A percentile compares a stretch with the other conserved stretches of the same genome.
These are phyloP conservation scores for Rusavskia elegans DNA, from an alignment of 495 filamentous ascomycete species.

Conservation along the genomic window DNA sequence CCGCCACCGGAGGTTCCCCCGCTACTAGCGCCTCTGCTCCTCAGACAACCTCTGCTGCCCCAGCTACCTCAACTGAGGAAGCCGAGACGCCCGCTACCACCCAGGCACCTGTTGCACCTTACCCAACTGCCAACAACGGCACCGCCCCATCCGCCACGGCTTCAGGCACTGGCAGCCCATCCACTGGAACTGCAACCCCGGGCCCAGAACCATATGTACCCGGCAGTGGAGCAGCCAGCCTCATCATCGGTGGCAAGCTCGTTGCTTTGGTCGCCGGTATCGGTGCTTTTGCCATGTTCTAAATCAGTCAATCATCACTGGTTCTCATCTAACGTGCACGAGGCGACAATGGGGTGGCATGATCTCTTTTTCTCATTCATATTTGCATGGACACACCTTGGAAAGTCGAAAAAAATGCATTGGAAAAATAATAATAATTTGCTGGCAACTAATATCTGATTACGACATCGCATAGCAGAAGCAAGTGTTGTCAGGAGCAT, in stretches of 20 bases:
- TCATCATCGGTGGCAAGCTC: background rate
- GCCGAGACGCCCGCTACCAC: too few relatives aligned
- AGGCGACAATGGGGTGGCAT: background rate
- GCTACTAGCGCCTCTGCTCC: background rate
- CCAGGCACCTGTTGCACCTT: background rate
- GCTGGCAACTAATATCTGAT: background rate
- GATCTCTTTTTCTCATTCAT: background rate
- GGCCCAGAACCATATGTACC: background rate
- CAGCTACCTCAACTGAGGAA: background rate
- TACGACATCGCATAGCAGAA: background rate
- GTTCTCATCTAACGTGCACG: background rate
- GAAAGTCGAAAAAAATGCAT: background rate
- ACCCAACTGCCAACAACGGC: constrained; percentile 2
- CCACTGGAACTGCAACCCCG: background rate
- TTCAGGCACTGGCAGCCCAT: background rate
- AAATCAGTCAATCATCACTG: background rate
- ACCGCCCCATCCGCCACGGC: background rate
- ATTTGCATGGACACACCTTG: background rate
- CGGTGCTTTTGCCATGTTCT: constrained; percentile 3
- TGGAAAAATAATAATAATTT: background rate
- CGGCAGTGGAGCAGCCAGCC: background rate
- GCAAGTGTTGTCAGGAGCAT: background rate
- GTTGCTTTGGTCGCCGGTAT: constrained; percentile 1
- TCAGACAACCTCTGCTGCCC: background rate
- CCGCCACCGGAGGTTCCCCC: background rate